Evolutionary conservation across 345 rosid species (phyloP), one percentile per base, ranked within the genome.

Genomic region (Erysimum cheiranthoides): DNA sequence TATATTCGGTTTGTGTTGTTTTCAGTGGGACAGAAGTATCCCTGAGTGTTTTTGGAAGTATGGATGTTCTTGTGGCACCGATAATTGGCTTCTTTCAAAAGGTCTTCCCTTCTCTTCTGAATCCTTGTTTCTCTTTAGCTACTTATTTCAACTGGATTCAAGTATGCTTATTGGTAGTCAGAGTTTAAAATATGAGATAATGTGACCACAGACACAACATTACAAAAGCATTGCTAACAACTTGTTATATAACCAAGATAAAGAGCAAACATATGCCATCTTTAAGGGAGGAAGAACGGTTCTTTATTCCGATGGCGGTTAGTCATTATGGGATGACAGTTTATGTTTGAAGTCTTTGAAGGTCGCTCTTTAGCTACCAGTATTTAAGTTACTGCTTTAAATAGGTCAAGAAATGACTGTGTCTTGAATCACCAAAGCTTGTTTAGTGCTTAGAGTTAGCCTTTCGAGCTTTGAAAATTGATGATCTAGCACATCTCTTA

Each of bases 1-100:
- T 65, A 32, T 42, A 27, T 69, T 56, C 2, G 18, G 64, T 5
- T 30, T 47, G 6, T 47, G 64, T 75, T 63, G 30, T 13, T 72
- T 78, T 49, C 84, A 92, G 98, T 61, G 97, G 98, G 36, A 89
- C 93, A 30, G 97, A 92, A 82, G 90, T 85, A 49, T 81, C 74
- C 67, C 63, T 94, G 36, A 80, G 80, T 75, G 71, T 85, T 43
- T 80, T 76, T 61, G 97, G 79, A 78, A 82, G 86, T 51, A 35
- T 53, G 59, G 89, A 86, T 30, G 69, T 57, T 81, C 79, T 92
- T 45, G 73, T 61, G 66, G 77, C 76, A 16, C 88, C 77, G 10
- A 79, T 89, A 66, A 61, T 65, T 35, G 8, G 54, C 80, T 89
- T 85, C 72, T 73, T 87, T 77, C 86, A 53, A 50, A 94, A 92